Base-by-base conservation (phyloP, 2,329 filamentous ascomycete species). In the Trichoderma breve region DNA sequence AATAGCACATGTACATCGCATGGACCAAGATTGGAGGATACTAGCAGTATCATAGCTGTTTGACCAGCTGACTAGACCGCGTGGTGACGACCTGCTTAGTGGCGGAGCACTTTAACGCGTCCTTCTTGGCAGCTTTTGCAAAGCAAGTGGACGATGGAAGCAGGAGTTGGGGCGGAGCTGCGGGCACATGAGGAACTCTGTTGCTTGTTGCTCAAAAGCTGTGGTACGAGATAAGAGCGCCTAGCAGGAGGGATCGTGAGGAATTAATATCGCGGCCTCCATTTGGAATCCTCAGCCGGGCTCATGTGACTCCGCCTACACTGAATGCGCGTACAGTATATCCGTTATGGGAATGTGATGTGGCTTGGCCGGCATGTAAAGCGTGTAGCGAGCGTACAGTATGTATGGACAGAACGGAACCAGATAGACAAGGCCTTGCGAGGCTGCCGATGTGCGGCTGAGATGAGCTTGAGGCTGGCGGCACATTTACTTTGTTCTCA, bases 11-110 rank as follows among this genome's bases (percentile, higher is more conserved):
- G 30, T 8, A 14, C 11, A 8, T 60, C 18, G 55, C 66, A 57
- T 28, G 43, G 32, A 57, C 58, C 43, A 63, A 32, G 57, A n/a
- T 55, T 53, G 51, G 15, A 36, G 14, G 39, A 51, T 39, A 15
- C 55, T 32, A 60, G 1, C n/a, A 60, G 18, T 8, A 62, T 18
- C 30, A 36, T 18, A 47, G 68, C 26, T n/a, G 3, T 18, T 55
- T n/a, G 47, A 24, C 68, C 68, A 63, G 68, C 36, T 71, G 61
- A 71, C 62, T 39, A 18, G 18, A 51, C 30, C 69, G 51, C 62
- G 51, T 71, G 69, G 53, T 36, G 36, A 60, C 14, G 61, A 51
- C 36, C 60, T 53, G 58, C 62, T 21, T 21, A 21, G 61, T 60
- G 69, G 69, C 26, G 51, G 53, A 66, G 60, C 36, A 58, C 7